Conservation (phyloP, 306 rosid genomes). For the Glycine tomentella region DNA sequence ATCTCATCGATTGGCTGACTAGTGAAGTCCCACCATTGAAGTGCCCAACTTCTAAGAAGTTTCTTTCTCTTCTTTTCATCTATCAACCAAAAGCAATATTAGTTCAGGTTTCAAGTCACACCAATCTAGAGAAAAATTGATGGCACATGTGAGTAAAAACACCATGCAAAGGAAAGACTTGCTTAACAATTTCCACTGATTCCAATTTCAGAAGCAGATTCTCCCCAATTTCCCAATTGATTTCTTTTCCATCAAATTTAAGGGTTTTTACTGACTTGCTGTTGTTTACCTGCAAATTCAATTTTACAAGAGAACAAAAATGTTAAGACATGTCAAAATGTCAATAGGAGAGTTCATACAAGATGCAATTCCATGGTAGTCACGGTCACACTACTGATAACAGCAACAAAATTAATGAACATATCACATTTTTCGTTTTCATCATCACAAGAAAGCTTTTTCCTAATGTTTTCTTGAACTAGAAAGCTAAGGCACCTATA, state of each 20-base stretch:
- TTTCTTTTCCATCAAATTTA: conserved; percentile 64
- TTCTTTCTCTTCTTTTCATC: conserved; percentile 86
- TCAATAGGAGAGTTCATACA: neutral
- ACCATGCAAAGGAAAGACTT: conserved; percentile 96
- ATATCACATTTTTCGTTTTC: neutral
- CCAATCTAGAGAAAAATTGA: conserved; percentile 37
- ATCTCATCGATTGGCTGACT: conserved; percentile 88
- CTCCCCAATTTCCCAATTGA: conserved; percentile 81
- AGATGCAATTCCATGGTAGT: conserved; percentile 32
- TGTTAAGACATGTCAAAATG: neutral
- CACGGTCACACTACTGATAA: conserved; percentile 19
- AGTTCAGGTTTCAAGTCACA: conserved; percentile 34
- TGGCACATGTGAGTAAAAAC: conserved; percentile 48
- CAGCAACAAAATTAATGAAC: too few species aligned
- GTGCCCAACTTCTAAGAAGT: conserved; percentile 87
- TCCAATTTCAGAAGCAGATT: conserved; percentile 72
- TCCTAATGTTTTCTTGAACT: neutral
- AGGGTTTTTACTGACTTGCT: conserved; percentile 54
- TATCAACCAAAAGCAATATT: conserved; percentile 55
- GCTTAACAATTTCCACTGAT: conserved; percentile 74
- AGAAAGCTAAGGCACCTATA: neutral
- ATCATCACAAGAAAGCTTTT: conserved; percentile 34
- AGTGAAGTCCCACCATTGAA: conserved; percentile 86
- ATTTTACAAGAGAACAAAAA: conserved; percentile 39
- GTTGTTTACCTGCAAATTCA: conserved; percentile 72